Evolutionary conservation across 1,284 basidiomycete species (phyloP).

Genomic region (Ganoderma sinense): DNA sequence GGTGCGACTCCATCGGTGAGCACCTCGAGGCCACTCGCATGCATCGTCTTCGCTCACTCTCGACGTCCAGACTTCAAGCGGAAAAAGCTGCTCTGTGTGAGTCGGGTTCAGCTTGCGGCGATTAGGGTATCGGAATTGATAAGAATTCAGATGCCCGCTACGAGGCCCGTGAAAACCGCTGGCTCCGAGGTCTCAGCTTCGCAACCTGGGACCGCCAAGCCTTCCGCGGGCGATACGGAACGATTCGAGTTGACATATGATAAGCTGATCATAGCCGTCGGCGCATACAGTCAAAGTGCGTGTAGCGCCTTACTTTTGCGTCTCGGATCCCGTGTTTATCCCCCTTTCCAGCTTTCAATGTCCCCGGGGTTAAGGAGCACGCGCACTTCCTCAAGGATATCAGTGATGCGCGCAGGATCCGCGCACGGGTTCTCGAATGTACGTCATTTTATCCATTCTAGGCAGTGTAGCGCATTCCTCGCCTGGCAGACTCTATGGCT

Average conservation of each 20-base stretch:
- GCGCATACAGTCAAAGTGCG: conserved; percentile 84
- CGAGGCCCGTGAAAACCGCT: conserved; percentile 49
- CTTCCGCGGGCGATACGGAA: conserved; percentile 43
- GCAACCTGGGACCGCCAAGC: conserved; percentile 11
- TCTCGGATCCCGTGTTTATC: not conserved
- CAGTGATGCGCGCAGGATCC: conserved; percentile 82
- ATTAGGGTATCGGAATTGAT: not conserved
- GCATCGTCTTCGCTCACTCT: not conserved
- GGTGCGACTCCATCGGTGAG: conserved; percentile 68
- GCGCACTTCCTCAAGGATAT: conserved; percentile 88
- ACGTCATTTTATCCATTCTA: conserved; percentile 30
- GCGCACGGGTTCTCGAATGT: conserved; percentile 80
- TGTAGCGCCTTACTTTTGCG: conserved; percentile 26
- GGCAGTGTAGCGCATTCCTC: too few relatives aligned
- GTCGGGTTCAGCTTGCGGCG: conserved; percentile 31
- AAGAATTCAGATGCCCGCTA: conserved; percentile 59
- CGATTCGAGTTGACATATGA: conserved; percentile 65
- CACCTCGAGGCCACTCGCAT: not conserved
- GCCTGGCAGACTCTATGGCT: too few relatives aligned
- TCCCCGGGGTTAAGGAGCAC: conserved; percentile 78
- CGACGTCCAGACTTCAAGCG: conserved; percentile 61
- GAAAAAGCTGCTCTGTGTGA: conserved; percentile 66
- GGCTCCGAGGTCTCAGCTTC: not conserved
- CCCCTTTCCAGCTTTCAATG: conserved; percentile 57
- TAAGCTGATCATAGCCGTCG: conserved; percentile 86